Base-by-base conservation (phyloP, 2,329 filamentous ascomycete species). In the Trichoderma harzianum region DNA sequence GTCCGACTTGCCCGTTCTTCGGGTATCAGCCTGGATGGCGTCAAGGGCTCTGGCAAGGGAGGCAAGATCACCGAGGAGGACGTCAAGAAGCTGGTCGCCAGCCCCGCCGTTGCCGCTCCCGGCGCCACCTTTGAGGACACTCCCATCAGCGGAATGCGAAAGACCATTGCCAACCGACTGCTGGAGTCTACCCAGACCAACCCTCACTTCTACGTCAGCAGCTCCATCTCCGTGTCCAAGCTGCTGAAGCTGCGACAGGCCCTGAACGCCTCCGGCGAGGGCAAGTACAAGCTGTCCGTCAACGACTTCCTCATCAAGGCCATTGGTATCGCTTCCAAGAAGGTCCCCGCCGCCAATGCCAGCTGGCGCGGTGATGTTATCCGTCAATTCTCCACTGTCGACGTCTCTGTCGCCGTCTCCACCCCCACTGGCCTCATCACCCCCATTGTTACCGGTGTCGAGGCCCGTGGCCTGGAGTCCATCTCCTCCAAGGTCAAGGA, bases 301-400 rank as follows among this genome's bases (percentile, higher is more conserved):
- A 99, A 99, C 85, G 96, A 99, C 85, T 97, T 99, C 89, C 88
- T 99, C 75, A 94, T 99, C 89, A 99, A 99, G 90, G 96, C 95
- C 77, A 93, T 95, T 72, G 93, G 90, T 72, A 86, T 93, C 74
- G 96, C 96, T 74, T 94, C 92, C 81, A 92, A 92, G 86, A 98
- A 97, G 89, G 95, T 98, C 63, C 96, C 96, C 72, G 89, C 93
- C 75, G 96, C 95, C 84, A 99, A 99, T 89, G 95, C 95, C 65
- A 95, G 93, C 82, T 99, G 96, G 95, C 91, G 92, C 79, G 92
- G 91, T 78, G 94, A 93, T 75, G 87, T 92, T 78, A 97, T 99
- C 85, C 94, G 96, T 78, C 93, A 98, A 85, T 93, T 94, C 90
- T 94, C 92, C 85, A 92, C 89, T 68, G 95, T 97, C 75, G 96